These are phyloP conservation scores for Aspergillus ibericus DNA, from an alignment of 2,329 filamentous ascomycete species.

Conservation along the genomic window DNA sequence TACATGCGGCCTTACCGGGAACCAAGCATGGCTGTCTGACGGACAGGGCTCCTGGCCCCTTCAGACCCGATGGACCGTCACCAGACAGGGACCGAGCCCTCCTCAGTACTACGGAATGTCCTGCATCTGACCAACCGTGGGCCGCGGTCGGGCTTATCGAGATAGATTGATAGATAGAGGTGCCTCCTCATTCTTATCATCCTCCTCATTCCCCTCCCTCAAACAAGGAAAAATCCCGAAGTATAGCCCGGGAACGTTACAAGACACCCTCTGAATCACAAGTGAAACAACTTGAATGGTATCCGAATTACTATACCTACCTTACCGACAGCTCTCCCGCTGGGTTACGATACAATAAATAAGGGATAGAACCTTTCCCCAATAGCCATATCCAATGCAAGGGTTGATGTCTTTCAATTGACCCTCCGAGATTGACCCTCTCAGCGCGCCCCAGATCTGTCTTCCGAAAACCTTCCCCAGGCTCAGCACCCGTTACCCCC, in stretches of 20 bases:
- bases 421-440: neutral
- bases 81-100: neutral
- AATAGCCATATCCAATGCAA: neutral
- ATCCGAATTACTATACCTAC: neutral
- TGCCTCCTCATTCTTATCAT: neutral
- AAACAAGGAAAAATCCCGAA: neutral
- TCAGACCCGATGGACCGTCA: neutral
- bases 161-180: neutral
- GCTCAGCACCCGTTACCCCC: neutral
- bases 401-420: neutral
- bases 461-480: neutral
- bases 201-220: neutral
- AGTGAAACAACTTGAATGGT: neutral
- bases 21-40: neutral
- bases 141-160: neutral
- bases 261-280: neutral
- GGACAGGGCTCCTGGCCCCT: neutral
- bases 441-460: neutral
- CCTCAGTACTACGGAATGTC: neutral
- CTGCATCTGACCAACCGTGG: neutral
- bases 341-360: neutral
- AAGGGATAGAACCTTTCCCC: neutral
- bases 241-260: neutral
- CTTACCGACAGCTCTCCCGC: neutral
- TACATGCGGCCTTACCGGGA: conserved; percentile 2